A percentile compares a stretch with the other conserved stretches of the same genome.
phyloP scores from a whole-genome alignment of 768 basidiomycete species.

The Pleurotus eryngii region DNA sequence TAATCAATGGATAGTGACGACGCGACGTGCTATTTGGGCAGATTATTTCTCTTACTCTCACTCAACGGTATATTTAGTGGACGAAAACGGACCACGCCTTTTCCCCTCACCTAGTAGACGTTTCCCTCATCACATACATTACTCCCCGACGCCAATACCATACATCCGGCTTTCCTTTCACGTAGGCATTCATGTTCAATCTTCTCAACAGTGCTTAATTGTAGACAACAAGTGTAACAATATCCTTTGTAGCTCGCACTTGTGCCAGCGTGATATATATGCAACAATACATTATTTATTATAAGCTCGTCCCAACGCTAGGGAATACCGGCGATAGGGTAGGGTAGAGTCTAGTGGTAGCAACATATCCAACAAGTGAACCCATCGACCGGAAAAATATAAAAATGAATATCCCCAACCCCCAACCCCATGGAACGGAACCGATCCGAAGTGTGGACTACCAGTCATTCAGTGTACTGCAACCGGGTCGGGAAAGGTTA shows the following conservation, averaged over 20 bases:
- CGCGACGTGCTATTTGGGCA: not conserved
- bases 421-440: not conserved
- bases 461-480: conserved; percentile 71
- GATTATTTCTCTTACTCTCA: not conserved
- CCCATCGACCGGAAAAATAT: not conserved
- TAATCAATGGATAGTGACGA: too few species aligned
- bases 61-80: not conserved
- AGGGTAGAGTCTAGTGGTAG: not conserved
- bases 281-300: conserved; percentile 9
- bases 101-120: not conserved
- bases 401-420: not conserved
- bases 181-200: not conserved
- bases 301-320: not conserved
- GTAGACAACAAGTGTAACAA: conserved; percentile 4
- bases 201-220: not conserved
- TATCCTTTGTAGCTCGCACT: not conserved
- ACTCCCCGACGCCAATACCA: conserved; percentile 2
- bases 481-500: conserved; percentile 71
- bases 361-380: not conserved
- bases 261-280: not conserved
- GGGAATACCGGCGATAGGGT: not conserved
- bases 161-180: not conserved
- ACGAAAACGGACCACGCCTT: not conserved
- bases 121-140: not conserved
- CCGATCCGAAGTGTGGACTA: conserved; percentile 24